Evolutionary conservation across 2,329 filamentous ascomycete species (phyloP).

Genomic region (Aspergillus spinulosporus): DNA sequence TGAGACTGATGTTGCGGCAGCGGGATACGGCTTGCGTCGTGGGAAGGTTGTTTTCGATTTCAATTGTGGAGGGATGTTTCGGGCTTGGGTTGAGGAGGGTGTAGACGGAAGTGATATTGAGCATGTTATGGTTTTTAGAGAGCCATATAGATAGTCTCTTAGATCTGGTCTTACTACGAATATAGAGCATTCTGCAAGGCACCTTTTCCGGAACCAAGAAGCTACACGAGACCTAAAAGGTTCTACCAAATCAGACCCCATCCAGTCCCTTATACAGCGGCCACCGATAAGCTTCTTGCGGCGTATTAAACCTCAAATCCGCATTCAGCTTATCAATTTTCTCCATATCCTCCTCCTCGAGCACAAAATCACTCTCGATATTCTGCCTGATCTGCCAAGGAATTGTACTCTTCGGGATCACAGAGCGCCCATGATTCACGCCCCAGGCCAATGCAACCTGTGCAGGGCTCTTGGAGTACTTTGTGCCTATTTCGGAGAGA

Average conservation of each 20-base stretch:
- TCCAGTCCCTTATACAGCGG: conserved; percentile 44
- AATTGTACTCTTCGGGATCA: conserved; percentile 27
- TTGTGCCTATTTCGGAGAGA: conserved; percentile 55
- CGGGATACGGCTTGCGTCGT: conserved; percentile 38
- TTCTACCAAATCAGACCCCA: conserved; percentile 50
- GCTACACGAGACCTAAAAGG: no score
- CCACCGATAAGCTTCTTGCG: conserved; percentile 34
- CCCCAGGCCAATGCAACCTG: conserved; percentile 46
- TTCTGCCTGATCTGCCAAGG: conserved; percentile 28
- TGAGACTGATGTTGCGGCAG: conserved; percentile 61
- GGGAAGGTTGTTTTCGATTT: conserved; percentile 70
- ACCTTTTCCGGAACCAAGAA: no score
- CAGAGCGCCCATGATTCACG: conserved; percentile 24
- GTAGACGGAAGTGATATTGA: conserved; percentile 35
- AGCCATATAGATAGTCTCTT: conserved; percentile 31
- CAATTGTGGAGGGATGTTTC: conserved; percentile 86
- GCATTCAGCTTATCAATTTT: conserved; percentile 44
- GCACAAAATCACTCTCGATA: conserved; percentile 25
- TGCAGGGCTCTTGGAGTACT: conserved; percentile 53
- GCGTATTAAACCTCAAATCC: conserved; percentile 59
- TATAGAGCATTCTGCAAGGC: no score
- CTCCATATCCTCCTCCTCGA: conserved; percentile 24
- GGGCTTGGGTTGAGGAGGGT: conserved; percentile 63
- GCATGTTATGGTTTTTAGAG: conserved; percentile 47
- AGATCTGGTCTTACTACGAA: background rate